Conservation (phyloP, 345 rosid species). For the Euclidium syriacum region DNA sequence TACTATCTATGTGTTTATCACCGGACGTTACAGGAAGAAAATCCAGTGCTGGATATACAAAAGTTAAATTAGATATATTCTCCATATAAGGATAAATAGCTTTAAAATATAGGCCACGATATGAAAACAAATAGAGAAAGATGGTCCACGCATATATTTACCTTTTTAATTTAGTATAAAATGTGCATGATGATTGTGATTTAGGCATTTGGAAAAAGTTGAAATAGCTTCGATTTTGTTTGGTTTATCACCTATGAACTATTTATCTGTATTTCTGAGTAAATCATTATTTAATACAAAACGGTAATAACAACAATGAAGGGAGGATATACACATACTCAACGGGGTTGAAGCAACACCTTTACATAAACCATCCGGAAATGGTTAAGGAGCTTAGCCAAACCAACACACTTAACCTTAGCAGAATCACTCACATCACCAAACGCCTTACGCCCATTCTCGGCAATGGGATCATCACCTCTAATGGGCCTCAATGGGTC, state of each 20-base stretch:
- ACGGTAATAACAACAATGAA: constrained; percentile 13
- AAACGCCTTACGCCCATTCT: constrained; percentile 51
- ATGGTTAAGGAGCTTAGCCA: constrained; percentile 59
- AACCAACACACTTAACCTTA: constrained; percentile 40
- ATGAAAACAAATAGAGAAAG: not conserved
- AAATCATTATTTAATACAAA: not conserved
- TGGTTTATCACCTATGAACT: not conserved
- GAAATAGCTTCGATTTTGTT: not conserved
- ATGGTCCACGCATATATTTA: not conserved
- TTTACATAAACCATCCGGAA: constrained; percentile 55
- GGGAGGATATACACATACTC: constrained; percentile 64
- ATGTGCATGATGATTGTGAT: not conserved
- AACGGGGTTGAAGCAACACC: constrained; percentile 54
- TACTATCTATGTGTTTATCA: not conserved
- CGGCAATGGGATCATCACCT: constrained; percentile 53
- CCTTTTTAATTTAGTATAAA: not conserved
- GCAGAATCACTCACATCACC: constrained; percentile 52
- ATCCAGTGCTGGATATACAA: not conserved
- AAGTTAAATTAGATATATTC: not conserved
- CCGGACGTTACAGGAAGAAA: not conserved
- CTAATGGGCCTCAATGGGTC: constrained; percentile 58
- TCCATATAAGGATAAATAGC: not conserved
- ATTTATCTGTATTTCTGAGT: not conserved
- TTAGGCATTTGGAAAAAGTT: not conserved
- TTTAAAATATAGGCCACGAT: not conserved